Conservation (phyloP, 2,329 filamentous ascomycete genomes). For the Xylaria polymorpha region DNA sequence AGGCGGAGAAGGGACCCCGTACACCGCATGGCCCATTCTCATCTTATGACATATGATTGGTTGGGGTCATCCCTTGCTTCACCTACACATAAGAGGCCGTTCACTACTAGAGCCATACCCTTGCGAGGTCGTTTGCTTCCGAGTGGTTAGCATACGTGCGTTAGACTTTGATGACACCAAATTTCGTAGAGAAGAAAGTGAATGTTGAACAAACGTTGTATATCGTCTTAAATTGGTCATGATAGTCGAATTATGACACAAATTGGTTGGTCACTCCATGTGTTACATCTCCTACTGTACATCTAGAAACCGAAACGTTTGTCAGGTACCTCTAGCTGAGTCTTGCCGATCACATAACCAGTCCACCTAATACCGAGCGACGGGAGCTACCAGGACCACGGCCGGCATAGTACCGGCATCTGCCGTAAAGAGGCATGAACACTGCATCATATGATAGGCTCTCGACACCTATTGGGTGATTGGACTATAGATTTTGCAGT, state of each 20-base stretch:
- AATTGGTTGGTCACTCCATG: background rate
- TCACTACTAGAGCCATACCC: background rate
- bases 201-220: background rate
- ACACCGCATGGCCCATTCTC: background rate
- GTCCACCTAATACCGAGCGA: background rate
- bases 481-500: constrained; percentile 15
- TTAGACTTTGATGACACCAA: background rate
- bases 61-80: background rate
- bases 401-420: background rate
- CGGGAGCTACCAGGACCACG: background rate
- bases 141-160: background rate
- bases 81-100: background rate
- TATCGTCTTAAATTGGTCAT: background rate
- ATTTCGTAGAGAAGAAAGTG: background rate
- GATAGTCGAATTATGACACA: background rate
- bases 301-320: background rate
- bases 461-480: background rate
- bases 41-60: background rate
- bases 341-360: background rate
- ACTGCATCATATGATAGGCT: background rate
- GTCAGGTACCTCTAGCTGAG: background rate
- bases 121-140: background rate
- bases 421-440: background rate
- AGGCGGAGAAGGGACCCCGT: background rate
- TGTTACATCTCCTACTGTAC: background rate